These are phyloP conservation scores for Ploettnerulaceae sp. DNA, from an alignment of 2,329 filamentous ascomycete genomes.

Conservation along the genomic window DNA sequence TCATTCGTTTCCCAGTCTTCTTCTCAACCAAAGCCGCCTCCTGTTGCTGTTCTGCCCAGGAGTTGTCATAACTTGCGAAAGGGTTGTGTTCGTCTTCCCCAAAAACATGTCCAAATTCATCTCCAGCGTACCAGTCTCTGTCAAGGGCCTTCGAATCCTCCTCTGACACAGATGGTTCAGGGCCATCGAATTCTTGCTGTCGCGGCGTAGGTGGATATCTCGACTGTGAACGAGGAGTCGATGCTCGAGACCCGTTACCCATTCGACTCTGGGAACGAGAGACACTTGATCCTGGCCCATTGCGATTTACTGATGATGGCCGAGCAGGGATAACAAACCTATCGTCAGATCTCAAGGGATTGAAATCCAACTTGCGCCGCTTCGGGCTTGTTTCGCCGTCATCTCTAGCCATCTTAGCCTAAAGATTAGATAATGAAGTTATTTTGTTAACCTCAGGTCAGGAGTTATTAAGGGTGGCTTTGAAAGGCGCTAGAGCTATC, in stretches of 20 bases:
- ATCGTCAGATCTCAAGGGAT: slow-evolving; percentile 48
- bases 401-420: slow-evolving; percentile 38
- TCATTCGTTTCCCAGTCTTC: slow-evolving; percentile 68
- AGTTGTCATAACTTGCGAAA: slow-evolving; percentile 70
- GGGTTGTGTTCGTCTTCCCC: slow-evolving; percentile 93
- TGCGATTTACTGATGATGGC: slow-evolving; percentile 23
- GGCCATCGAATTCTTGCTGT: slow-evolving; percentile 55
- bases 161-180: slow-evolving; percentile 56
- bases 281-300: slow-evolving; percentile 34
- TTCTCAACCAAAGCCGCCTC: slow-evolving; percentile 74
- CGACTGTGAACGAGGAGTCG: slow-evolving; percentile 33
- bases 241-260: slow-evolving; percentile 27
- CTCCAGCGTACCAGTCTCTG: slow-evolving; percentile 87
- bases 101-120: slow-evolving; percentile 78
- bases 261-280: slow-evolving; percentile 37
- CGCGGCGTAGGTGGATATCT: slow-evolving; percentile 34
- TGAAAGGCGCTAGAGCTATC: background rate
- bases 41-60: slow-evolving; percentile 65
- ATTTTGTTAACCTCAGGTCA: background rate
- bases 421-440: background rate
- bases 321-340: slow-evolving; percentile 43
- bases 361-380: slow-evolving; percentile 61
- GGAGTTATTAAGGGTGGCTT: too few species aligned
- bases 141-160: slow-evolving; percentile 74
- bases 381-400: slow-evolving; percentile 49